A percentile compares a stretch with the other conserved stretches of the same genome.
Evolutionary conservation across 2,329 filamentous ascomycete species (phyloP).

Genomic region (Sporothrix variecibatus): DNA sequence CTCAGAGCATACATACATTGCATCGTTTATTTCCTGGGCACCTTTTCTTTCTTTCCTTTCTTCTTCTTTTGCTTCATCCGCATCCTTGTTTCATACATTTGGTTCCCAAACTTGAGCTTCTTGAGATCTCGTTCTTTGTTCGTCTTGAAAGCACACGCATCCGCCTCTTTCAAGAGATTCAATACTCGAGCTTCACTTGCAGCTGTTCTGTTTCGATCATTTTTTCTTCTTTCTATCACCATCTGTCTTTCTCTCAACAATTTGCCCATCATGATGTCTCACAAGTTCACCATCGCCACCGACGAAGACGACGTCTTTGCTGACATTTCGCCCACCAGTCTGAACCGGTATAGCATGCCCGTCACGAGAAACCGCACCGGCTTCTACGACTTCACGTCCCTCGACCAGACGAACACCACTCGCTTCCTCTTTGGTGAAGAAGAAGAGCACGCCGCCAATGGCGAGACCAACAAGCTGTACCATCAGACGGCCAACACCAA

Average conservation of each 20-base stretch:
- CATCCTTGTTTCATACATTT: background rate
- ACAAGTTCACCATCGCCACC: background rate
- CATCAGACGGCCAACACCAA: conserved; percentile 63
- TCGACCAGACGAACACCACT: conserved; percentile 83
- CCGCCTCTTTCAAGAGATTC: background rate
- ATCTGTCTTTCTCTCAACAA: background rate
- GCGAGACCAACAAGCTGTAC: conserved; percentile 68
- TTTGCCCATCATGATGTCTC: background rate
- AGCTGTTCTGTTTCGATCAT: background rate
- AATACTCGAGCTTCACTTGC: background rate
- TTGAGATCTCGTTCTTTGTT: background rate
- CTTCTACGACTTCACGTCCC: conserved; percentile 61
- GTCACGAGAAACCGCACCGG: conserved; percentile 71
- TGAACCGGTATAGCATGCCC: conserved; percentile 93
- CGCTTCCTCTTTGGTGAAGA: conserved; percentile 79
- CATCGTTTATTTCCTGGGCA: background rate
- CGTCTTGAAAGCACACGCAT: background rate
- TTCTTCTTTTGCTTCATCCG: background rate
- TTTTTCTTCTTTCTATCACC: background rate
- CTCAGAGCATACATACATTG: background rate
- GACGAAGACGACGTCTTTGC: conserved; percentile 18
- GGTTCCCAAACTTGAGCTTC: background rate
- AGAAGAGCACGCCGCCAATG: conserved; percentile 64
- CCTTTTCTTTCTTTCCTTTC: background rate
- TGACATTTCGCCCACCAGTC: conserved; percentile 48